Evolutionary conservation across 106 monocot species (phyloP), one percentile per base, ranked within the genome.

Genomic region (Vanilla planifolia): DNA sequence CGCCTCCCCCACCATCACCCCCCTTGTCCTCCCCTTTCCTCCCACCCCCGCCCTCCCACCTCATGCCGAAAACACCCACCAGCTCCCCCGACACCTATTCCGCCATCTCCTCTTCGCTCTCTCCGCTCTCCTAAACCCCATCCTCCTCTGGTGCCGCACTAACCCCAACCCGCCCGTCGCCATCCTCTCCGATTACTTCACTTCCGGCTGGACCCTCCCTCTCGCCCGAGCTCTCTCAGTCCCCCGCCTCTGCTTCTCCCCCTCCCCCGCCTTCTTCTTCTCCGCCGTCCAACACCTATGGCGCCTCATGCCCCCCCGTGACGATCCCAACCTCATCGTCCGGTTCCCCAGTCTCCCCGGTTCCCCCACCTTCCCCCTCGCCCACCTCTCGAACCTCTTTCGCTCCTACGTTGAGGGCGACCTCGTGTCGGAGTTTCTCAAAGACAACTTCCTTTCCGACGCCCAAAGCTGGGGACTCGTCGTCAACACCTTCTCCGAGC

Each of bases 181-280:
- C 23, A 71, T 84, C 57, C 10, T 80, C 20, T 80, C 74, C 61
- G 88, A 88, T 68, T 71, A 83, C 63, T 59, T 78, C 24, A 73
- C 73, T 39, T n/a, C 64, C 36, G 78, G 64, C 0, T 80, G 80
- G 75, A 72, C 75, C 4, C 9, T 22, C 2, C 40, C 26, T 33
- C 62, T 75, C 28, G 71, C 75, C 36, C 32, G 20, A 39, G 23
- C 59, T 2, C 63, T 80, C 20, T 45, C 58, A 33, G 14, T 75
- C 48, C 71, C 68, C 13, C 45, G 75, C 8, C 3, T 74, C 21
- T 55, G 48, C 32, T 75, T 75, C 62, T 51, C 10, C 58, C 67
- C 75, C 7, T 65, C 64, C 24, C 56, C 40, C n/a, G 73, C 73
- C 16, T 41, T 71, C 16, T 24, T 15, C 21, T n/a, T 67, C 33